Evolutionary conservation across 345 rosid genomes (phyloP).

Genomic region (Aethionema arabicum): DNA sequence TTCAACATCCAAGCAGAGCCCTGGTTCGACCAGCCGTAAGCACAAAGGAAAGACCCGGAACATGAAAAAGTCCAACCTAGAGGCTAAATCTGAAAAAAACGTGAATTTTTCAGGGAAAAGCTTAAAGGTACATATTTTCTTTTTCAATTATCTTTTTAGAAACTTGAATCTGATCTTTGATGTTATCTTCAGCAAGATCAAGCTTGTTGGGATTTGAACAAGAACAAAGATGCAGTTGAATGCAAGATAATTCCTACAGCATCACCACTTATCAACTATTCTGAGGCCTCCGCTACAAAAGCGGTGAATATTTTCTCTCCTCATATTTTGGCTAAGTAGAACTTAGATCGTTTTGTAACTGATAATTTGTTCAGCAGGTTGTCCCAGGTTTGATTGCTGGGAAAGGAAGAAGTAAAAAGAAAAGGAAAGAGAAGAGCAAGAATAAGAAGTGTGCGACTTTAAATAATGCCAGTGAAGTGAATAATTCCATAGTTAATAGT

Average conservation of each 20-base stretch:
- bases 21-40: conserved; percentile 44
- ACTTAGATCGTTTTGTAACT: conserved; percentile 40
- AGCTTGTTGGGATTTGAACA: conserved; percentile 23
- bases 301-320: conserved; percentile 41
- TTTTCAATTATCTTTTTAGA: conserved; percentile 17
- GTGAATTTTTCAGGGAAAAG: conserved; percentile 32
- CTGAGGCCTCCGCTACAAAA: conserved; percentile 40
- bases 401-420: conserved; percentile 50
- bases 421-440: conserved; percentile 66
- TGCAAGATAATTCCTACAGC: conserved; percentile 41
- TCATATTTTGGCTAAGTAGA: conserved; percentile 26
- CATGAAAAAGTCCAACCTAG: conserved; percentile 45
- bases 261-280: conserved; percentile 38
- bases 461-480: conserved; percentile 39
- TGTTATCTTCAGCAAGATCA: conserved; percentile 30
- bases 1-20: conserved; percentile 58
- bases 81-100: conserved; percentile 36
- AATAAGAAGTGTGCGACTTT: conserved; percentile 47
- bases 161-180: conserved; percentile 26
- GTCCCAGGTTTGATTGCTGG: conserved; percentile 46
- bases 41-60: conserved; percentile 57
- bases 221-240: conserved; percentile 40
- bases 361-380: conserved; percentile 65
- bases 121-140: conserved; percentile 45
- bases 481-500: conserved; percentile 30